phyloP scores from a whole-genome alignment of 2,329 filamentous ascomycete genomes.

The Aphanoascus verrucosus region DNA sequence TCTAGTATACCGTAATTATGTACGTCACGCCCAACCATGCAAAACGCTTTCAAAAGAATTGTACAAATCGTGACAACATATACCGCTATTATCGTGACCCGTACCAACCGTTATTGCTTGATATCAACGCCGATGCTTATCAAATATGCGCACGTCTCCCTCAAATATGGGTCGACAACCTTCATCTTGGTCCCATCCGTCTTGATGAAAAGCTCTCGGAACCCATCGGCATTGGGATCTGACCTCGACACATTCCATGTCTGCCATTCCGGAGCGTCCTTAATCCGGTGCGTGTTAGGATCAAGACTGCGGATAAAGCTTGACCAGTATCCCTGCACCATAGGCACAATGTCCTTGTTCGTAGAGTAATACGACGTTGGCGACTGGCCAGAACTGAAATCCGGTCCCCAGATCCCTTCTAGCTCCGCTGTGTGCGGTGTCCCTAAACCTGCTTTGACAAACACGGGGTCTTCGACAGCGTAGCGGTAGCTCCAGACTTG shows the following conservation, averaged over 20 bases:
- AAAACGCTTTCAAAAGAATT: not conserved
- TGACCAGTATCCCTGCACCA: constrained; percentile 62
- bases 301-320: constrained; percentile 58
- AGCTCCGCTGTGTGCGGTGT: constrained; percentile 58
- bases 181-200: constrained; percentile 41
- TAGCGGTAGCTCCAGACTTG: constrained; percentile 59
- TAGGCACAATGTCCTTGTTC: constrained; percentile 49
- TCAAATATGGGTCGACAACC: constrained; percentile 31
- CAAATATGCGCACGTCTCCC: constrained; percentile 41
- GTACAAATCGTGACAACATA: not conserved
- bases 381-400: constrained; percentile 37
- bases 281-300: constrained; percentile 48
- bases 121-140: constrained; percentile 39
- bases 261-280: constrained; percentile 44
- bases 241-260: constrained; percentile 23
- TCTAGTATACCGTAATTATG: no score
- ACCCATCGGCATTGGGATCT: constrained; percentile 22
- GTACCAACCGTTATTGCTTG: constrained; percentile 32
- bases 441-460: constrained; percentile 47
- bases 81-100: not conserved
- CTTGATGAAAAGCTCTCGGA: constrained; percentile 35
- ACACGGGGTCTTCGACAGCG: constrained; percentile 51
- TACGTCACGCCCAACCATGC: no score
- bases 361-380: constrained; percentile 47
- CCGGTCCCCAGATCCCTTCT: constrained; percentile 56